Percentiles rank a stretch among this genome's conserved stretches.
Evolutionary conservation across 2,329 filamentous ascomycete species (phyloP).

Genomic region (Botrytis sinoallii): DNA sequence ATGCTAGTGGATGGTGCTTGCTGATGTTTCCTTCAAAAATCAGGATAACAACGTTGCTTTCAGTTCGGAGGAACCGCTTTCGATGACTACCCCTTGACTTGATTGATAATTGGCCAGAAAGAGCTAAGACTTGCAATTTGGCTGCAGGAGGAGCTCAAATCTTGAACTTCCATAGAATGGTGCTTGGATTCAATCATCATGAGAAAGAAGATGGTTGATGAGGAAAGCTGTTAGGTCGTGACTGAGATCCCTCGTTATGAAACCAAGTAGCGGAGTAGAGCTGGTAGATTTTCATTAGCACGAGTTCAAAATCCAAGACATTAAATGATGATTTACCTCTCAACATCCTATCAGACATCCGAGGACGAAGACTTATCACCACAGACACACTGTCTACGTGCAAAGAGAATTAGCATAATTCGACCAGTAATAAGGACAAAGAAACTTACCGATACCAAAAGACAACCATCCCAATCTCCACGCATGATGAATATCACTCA

Average conservation of each 20-base stretch:
- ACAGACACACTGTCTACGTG: neutral
- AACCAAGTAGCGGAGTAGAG: neutral
- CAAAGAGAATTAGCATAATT: neutral
- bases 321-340: neutral
- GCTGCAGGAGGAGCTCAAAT: fast-evolving
- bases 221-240: neutral
- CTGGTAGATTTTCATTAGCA: neutral
- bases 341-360: neutral
- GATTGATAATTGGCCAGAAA: neutral
- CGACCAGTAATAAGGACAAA: neutral
- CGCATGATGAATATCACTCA: neutral
- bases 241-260: neutral
- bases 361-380: neutral
- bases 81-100: neutral
- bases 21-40: neutral
- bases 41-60: neutral
- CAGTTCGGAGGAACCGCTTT: neutral
- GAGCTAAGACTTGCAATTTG: neutral
- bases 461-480: neutral
- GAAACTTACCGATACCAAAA: neutral
- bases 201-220: neutral
- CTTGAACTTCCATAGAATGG: neutral
- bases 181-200: neutral
- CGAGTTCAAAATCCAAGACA: neutral
- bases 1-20: neutral